Base-by-base conservation (phyloP, 2,329 filamentous ascomycete genomes). In the Sphaerulina musiva region DNA sequence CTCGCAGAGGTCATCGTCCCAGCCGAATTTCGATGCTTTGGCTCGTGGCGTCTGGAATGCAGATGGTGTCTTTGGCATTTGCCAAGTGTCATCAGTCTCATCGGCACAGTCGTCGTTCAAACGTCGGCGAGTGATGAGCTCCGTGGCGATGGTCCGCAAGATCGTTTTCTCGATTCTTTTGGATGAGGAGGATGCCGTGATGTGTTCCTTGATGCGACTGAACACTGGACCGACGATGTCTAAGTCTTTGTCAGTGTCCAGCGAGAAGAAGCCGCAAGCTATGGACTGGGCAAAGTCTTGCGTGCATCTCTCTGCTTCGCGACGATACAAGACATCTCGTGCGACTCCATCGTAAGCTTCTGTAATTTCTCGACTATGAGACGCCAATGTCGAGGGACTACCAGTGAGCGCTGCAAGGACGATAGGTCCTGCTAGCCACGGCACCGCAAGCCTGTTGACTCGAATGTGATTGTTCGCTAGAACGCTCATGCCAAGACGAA, bases 1-100 rank as follows among this genome's bases (percentile, higher is more conserved):
- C 56, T 76, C 74, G 23, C 72, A 71, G 36, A 76, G 70, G 8
- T 72, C 73, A 46, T 74, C 73, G 59, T 76, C 73, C 72, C 73
- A 75, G 20, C 68, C 64, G 50, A 72, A 72, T 3, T 68, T 42
- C 1, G 17, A 31, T 3, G 32, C 4, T 6, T 38, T 45, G 3
- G 41, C 6, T 45, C 41, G 29, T 31, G 48, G 48, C 7, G 48
- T 51, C 4, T 45, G 32, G 8, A 45, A 42, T 8, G 41, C 32
- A 10, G 20, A 32, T 2, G 32, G 10, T 26, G 41, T 44, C 20
- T 29, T 36, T n/a, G 34, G 34, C 34, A 36, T 36, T 10, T 9
- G 29, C 17, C 41, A 26, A 11, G 6, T 26, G 20, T 20, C 20
- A 29, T 8, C 17, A 7, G 8, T 29, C 2, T 26, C 26, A 11